Conservation (phyloP, 768 basidiomycete genomes). For the Mycena sanguinolenta region DNA sequence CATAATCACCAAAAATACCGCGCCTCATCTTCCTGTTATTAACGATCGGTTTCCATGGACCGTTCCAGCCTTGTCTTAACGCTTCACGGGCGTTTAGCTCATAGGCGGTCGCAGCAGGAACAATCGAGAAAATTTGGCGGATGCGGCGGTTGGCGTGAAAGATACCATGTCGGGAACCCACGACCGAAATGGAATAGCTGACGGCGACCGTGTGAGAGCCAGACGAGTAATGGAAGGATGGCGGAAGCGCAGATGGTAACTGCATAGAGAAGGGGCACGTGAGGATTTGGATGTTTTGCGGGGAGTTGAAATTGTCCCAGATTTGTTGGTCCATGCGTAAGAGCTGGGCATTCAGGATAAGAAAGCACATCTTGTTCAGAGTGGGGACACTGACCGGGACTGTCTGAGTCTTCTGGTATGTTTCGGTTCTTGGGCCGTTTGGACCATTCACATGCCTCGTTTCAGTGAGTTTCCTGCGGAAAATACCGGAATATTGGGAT, state of each 20-base stretch:
- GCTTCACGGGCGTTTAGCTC: constrained; percentile 13
- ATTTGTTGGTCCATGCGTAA: constrained; percentile 25
- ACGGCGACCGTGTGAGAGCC: constrained; percentile 14
- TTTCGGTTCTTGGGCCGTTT: constrained; percentile 9
- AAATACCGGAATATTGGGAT: background rate
- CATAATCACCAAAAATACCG: constrained; percentile 31
- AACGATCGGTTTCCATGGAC: constrained; percentile 17
- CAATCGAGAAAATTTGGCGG: constrained; percentile 27
- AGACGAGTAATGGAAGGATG: constrained; percentile 27
- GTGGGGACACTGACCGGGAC: constrained; percentile 1
- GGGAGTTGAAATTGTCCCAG: constrained; percentile 32
- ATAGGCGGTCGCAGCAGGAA: constrained; percentile 19
- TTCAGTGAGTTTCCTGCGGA: constrained; percentile 25
- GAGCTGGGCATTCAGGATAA: constrained; percentile 10
- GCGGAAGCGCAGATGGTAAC: constrained; percentile 25
- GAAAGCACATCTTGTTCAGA: background rate
- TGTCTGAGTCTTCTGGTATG: constrained; percentile 23
- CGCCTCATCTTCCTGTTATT: constrained; percentile 25
- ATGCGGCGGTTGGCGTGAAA: constrained; percentile 28
- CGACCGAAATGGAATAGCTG: constrained; percentile 31
- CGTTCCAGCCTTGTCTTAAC: constrained; percentile 25
- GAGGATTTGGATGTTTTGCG: constrained; percentile 14
- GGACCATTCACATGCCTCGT: background rate
- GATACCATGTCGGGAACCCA: constrained; percentile 25
- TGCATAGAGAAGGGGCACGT: constrained; percentile 32